A percentile compares a stretch with the other conserved stretches of the same genome.
phyloP scores from a whole-genome alignment of 192 early-diverging fungal species.

The Physocladia obscura region DNA sequence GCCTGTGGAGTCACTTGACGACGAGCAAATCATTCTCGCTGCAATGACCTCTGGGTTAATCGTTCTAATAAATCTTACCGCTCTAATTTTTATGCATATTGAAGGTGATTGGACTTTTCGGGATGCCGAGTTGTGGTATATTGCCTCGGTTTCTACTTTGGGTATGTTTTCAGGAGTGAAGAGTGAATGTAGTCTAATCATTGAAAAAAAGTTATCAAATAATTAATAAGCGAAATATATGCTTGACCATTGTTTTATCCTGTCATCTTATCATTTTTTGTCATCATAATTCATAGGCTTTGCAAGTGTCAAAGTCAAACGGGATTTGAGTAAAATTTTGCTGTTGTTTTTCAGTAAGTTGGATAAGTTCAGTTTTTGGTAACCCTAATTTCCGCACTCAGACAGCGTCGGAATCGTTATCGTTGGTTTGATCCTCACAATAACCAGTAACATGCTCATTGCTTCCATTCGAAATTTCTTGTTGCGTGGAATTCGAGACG shows the following conservation, averaged over 20 bases:
- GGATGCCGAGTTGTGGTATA: slow-evolving; percentile 25
- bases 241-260: too few relatives aligned
- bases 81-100: slow-evolving; percentile 9
- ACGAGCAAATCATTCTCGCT: slow-evolving; percentile 5
- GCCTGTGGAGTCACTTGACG: not conserved
- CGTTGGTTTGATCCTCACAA: slow-evolving; percentile 13
- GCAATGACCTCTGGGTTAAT: slow-evolving; percentile 3
- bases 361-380: not conserved
- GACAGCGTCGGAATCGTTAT: slow-evolving; percentile 16
- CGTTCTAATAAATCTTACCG: not conserved
- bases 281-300: slow-evolving; percentile 1
- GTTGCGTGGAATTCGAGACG: slow-evolving; percentile 20
- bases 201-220: too few relatives aligned
- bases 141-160: slow-evolving; percentile 13
- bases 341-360: slow-evolving; percentile 18
- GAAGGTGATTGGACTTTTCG: slow-evolving; percentile 22
- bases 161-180: too few relatives aligned
- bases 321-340: not conserved
- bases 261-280: too few relatives aligned
- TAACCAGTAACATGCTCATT: not conserved
- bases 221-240: too few relatives aligned
- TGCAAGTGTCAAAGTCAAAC: not conserved
- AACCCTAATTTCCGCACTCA: not conserved
- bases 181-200: too few relatives aligned
- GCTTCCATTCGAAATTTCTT: slow-evolving; percentile 1